Percentiles rank a stretch among this genome's conserved stretches.
These are phyloP conservation scores for Globisporangium okanoganense DNA, from an alignment of 352 stramenopile species.

Conservation along the genomic window DNA sequence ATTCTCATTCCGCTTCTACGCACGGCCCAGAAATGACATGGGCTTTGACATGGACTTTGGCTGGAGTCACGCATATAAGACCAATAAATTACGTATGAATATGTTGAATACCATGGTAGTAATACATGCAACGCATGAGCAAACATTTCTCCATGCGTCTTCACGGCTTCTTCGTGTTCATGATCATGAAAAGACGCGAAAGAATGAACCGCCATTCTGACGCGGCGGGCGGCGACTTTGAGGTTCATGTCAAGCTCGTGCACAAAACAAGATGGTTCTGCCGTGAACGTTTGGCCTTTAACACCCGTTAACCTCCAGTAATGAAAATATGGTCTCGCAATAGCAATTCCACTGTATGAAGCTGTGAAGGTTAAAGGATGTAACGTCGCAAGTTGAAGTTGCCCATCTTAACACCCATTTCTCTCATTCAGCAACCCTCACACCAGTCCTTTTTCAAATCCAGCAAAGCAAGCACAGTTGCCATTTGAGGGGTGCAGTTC, in stretches of 20 bases:
- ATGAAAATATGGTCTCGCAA: no score
- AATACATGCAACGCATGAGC: no score
- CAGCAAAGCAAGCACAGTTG: neutral
- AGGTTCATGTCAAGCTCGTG: neutral
- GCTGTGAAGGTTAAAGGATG: neutral
- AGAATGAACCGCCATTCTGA: neutral
- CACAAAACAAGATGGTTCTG: neutral
- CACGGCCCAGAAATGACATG: neutral
- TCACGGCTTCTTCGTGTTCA: neutral
- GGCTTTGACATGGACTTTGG: neutral
- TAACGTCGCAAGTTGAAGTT: constrained; percentile 17
- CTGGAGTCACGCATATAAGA: neutral
- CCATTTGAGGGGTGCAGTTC: neutral
- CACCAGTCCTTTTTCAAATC: neutral
- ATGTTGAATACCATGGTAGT: no score
- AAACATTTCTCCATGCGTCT: neutral
- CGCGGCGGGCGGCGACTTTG: neutral
- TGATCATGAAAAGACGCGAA: neutral
- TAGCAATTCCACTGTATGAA: no score
- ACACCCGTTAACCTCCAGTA: constrained; percentile 17
- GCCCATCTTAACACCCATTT: constrained; percentile 8
- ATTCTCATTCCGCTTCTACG: no score
- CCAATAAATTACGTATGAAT: constrained; percentile 1
- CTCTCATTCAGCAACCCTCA: neutral
- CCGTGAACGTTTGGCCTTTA: neutral